Evolutionary conservation across 495 filamentous ascomycete genomes (phyloP), one percentile per base, ranked within the genome.

Genomic region (Penicillium odoratum): DNA sequence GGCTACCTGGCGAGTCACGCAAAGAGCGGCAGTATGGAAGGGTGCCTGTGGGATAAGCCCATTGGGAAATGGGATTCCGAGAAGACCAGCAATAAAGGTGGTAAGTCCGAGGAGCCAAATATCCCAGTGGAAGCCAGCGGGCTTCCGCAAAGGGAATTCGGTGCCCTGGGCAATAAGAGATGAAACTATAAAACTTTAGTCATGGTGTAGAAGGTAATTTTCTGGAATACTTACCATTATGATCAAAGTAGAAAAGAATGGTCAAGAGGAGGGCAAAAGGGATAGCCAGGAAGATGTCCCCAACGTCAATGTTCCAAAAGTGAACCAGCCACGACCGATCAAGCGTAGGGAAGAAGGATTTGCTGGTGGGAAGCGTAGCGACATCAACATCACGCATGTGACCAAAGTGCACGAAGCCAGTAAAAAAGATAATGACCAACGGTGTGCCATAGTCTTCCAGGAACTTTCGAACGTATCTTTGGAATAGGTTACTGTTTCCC

Each of bases 121-220:
- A 63, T 97, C 93, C 92, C 92, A 97, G 77, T 97, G 93, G 69
- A 97, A 97, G 9, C 93, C 93, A 33, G 92, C 91, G 6, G 93
- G 93, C 63, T 98, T 98, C 11, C 82, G 81, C 21, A 97, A 83
- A 2, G 93, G 93, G 65, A 96, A 98, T 64, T 97, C 89, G 43
- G 87, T 95, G 45, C 90, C 93, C 72, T 97, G 93, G 7, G 92
- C 92, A 47, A 93, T 96, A 52, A 98, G 84, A 26, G 88, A 88
- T 9, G 89, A 92, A 3, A 94, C 89, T 87, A 40, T 13, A n/a
- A 15, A 34, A 18, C 11, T 28, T 53, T 26, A 51, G 26, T 10
- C 8, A 36, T 25, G 25, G 30, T 21, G 28, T 11, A 42, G 28
- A 48, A 8, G 7, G 36, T 16, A 10, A 2, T 4, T 47, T 47